Evolutionary conservation across 768 basidiomycete genomes (phyloP).

Genomic region (Leccinum ochraceum): DNA sequence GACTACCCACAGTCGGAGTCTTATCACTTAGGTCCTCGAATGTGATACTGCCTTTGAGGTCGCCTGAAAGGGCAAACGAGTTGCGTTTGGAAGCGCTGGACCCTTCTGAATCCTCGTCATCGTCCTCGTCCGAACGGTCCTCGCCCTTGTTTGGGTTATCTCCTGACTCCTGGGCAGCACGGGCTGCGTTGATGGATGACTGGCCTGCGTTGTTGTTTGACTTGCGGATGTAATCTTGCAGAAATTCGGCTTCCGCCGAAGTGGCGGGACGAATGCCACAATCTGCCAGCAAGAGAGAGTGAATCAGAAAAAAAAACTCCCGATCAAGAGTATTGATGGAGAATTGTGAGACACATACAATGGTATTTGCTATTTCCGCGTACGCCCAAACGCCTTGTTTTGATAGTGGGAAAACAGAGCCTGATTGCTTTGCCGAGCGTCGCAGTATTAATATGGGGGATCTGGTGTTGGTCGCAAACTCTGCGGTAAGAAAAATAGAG

Average conservation of each 20-base stretch:
- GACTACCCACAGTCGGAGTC: slow-evolving; percentile 78
- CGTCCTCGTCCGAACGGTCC: slow-evolving; percentile 79
- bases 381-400: slow-evolving; percentile 89
- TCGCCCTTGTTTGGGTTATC: slow-evolving; percentile 61
- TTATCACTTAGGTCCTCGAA: slow-evolving; percentile 75
- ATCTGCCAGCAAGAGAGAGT: slow-evolving; percentile 48
- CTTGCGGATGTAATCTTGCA: slow-evolving; percentile 89
- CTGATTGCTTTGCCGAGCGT: slow-evolving; percentile 94
- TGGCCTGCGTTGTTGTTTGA: slow-evolving; percentile 86
- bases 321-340: slow-evolving; percentile 34
- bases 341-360: slow-evolving; percentile 56
- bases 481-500: slow-evolving; percentile 92
- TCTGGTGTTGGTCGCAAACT: slow-evolving; percentile 89
- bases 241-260: slow-evolving; percentile 86
- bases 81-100: slow-evolving; percentile 75
- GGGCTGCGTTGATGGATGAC: slow-evolving; percentile 72
- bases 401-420: slow-evolving; percentile 92
- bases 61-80: slow-evolving; percentile 65
- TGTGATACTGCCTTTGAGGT: slow-evolving; percentile 57
- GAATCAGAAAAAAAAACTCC: slow-evolving; percentile 31
- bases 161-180: slow-evolving; percentile 68
- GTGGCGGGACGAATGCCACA: slow-evolving; percentile 93
- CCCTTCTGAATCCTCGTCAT: slow-evolving; percentile 84
- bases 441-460: slow-evolving; percentile 94
- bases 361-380: slow-evolving; percentile 97